A percentile compares a stretch with the other conserved stretches of the same genome.
These are phyloP conservation scores for Phaeotremella skinneri DNA, from an alignment of 768 basidiomycete genomes.

Conservation along the genomic window DNA sequence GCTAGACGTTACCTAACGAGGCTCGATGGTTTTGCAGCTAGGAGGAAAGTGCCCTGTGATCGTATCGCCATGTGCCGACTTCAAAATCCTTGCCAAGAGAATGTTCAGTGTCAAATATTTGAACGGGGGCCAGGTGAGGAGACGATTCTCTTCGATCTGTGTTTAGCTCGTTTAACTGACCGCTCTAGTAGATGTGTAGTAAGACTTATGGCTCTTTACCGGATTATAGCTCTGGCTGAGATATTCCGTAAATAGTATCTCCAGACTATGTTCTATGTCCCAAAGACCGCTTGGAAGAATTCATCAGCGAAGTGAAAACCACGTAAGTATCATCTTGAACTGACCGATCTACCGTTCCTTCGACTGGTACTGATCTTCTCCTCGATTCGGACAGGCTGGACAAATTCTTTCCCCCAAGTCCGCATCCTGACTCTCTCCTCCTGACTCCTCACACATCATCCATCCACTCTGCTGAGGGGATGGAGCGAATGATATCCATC, in stretches of 20 bases:
- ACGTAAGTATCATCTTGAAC: conserved; percentile 21
- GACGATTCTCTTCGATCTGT: not conserved
- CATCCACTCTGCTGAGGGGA: conserved; percentile 18
- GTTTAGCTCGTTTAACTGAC: conserved; percentile 2
- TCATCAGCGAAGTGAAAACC: conserved; percentile 30
- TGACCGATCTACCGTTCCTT: too few species aligned
- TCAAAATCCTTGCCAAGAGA: conserved; percentile 42
- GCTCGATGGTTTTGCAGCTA: conserved; percentile 31
- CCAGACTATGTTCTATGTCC: conserved; percentile 49
- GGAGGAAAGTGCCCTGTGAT: conserved; percentile 52
- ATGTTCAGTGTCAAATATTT: conserved; percentile 47
- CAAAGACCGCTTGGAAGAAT: conserved; percentile 33
- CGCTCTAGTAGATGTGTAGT: conserved; percentile 37
- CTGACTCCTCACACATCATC: conserved; percentile 15
- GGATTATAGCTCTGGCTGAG: not conserved
- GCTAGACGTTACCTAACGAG: too few species aligned
- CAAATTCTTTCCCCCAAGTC: conserved; percentile 35
- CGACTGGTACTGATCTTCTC: too few species aligned
- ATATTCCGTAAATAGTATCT: conserved; percentile 24
- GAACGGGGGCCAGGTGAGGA: conserved; percentile 43
- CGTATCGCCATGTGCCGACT: conserved; percentile 39
- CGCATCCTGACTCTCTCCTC: conserved; percentile 32
- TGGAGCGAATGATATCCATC: conserved; percentile 33
- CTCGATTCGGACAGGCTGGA: too few species aligned
- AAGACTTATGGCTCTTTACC: conserved; percentile 1